Evolutionary conservation across 768 basidiomycete genomes (phyloP).

Genomic region (Tulasnella sp.): DNA sequence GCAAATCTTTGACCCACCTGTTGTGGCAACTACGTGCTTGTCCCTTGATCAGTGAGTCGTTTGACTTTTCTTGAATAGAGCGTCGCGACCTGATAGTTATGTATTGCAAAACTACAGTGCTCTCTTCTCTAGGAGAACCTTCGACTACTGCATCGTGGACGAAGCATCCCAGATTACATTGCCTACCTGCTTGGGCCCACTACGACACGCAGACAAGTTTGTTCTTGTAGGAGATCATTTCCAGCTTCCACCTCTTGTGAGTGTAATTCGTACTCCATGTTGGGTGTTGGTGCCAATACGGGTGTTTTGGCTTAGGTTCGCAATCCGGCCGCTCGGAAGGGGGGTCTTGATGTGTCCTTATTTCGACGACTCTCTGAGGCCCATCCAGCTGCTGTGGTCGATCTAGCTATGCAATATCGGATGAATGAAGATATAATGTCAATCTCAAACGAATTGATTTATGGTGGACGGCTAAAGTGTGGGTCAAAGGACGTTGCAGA

Average conservation of each 20-base stretch:
- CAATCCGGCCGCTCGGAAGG: conserved; percentile 61
- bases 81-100: conserved; percentile 9
- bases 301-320: conserved; percentile 44
- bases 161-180: conserved; percentile 97
- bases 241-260: conserved; percentile 87
- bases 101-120: conserved; percentile 42
- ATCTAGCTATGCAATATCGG: conserved; percentile 80
- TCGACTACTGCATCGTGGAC: conserved; percentile 96
- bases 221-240: conserved; percentile 95
- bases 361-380: conserved; percentile 82
- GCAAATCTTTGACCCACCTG: conserved; percentile 73
- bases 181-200: conserved; percentile 86
- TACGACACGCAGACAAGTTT: conserved; percentile 81
- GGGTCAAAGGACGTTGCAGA: conserved; percentile 61
- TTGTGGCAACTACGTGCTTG: conserved; percentile 92
- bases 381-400: conserved; percentile 73
- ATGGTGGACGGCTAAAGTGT: conserved; percentile 60
- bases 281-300: background rate
- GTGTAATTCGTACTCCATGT: conserved; percentile 17
- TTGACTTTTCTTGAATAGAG: background rate
- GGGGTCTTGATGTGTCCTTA: conserved; percentile 78
- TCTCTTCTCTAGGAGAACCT: conserved; percentile 68
- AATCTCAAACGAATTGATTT: conserved; percentile 78
- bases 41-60: conserved; percentile 78
- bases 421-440: conserved; percentile 97